Evolutionary conservation across 2,329 filamentous ascomycete genomes (phyloP).

Genomic region (Fusarium setosum): DNA sequence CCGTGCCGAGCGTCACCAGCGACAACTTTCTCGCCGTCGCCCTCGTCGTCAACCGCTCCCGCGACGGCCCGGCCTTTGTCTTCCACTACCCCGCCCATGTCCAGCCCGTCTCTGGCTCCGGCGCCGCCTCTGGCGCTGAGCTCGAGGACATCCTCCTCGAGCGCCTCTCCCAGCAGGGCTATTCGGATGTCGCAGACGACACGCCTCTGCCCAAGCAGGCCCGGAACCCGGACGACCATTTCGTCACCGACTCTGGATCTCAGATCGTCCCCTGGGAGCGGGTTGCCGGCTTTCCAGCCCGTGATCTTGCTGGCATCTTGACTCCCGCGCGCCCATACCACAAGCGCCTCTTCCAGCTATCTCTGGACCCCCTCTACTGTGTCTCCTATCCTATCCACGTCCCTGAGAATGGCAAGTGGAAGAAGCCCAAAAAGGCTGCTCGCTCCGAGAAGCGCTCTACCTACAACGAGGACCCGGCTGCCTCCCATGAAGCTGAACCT

Average conservation of each 20-base stretch:
- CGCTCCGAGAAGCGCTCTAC: conserved; percentile 50
- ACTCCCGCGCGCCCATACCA: conserved; percentile 81
- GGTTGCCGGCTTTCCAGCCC: conserved; percentile 78
- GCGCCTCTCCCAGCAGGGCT: conserved; percentile 54
- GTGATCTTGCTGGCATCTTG: conserved; percentile 82
- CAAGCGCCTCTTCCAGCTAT: conserved; percentile 85
- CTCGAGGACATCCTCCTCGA: conserved; percentile 65
- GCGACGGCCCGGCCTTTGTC: conserved; percentile 83
- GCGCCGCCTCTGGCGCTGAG: conserved; percentile 49
- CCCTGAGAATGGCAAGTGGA: conserved; percentile 82
- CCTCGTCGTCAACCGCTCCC: conserved; percentile 78
- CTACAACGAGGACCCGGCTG: conserved; percentile 47
- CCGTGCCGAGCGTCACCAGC: conserved; percentile 63
- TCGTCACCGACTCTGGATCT: conserved; percentile 65
- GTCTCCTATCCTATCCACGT: conserved; percentile 88
- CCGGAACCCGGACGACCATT: conserved; percentile 65
- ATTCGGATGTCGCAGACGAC: conserved; percentile 51
- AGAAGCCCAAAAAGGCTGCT: conserved; percentile 68
- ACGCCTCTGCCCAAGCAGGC: conserved; percentile 57
- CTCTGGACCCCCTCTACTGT: conserved; percentile 82
- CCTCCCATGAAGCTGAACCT: conserved; percentile 44
- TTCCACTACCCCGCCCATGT: conserved; percentile 86
- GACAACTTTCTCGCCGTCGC: conserved; percentile 76
- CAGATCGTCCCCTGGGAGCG: conserved; percentile 77
- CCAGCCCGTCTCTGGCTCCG: conserved; percentile 49